These are phyloP conservation scores for Podospora conica DNA, from an alignment of 495 filamentous ascomycete species.

Conservation along the genomic window DNA sequence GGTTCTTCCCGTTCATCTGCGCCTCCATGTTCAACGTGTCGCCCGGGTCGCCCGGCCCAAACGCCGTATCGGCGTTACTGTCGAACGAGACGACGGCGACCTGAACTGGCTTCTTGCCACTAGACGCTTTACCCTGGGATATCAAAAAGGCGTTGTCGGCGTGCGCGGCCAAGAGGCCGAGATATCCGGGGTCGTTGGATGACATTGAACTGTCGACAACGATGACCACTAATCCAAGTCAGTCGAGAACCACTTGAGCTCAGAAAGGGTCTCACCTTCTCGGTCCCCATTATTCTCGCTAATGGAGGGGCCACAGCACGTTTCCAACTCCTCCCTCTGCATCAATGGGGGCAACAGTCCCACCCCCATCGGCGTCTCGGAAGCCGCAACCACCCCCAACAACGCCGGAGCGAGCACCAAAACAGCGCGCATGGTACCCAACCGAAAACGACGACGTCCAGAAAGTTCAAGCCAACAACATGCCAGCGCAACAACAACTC, in stretches of 20 bases:
- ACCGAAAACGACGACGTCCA: background rate
- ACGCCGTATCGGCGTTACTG: slow-evolving; percentile 14
- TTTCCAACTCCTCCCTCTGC: slow-evolving; percentile 1
- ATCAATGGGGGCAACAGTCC: background rate
- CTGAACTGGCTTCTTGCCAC: slow-evolving; percentile 20
- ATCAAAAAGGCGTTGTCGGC: slow-evolving; percentile 25
- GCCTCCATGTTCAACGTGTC: slow-evolving; percentile 14
- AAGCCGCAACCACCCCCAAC: background rate
- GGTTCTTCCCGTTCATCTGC: slow-evolving; percentile 9
- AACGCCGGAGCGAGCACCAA: background rate
- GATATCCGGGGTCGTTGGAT: slow-evolving; percentile 20
- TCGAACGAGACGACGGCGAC: slow-evolving; percentile 28
- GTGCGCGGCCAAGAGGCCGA: slow-evolving; percentile 23
- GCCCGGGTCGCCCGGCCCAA: slow-evolving; percentile 26
- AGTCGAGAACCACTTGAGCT: background rate
- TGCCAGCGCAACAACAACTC: background rate
- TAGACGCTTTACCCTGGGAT: slow-evolving; percentile 14
- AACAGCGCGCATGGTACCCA: background rate
- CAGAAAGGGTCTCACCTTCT: background rate
- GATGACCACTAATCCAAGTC: slow-evolving; percentile 5
- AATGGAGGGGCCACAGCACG: slow-evolving; percentile 20
- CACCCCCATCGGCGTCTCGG: background rate
- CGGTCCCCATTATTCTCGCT: slow-evolving; percentile 22
- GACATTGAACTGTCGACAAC: slow-evolving; percentile 25
- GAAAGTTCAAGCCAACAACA: background rate